A percentile compares a stretch with the other conserved stretches of the same genome.
These are phyloP conservation scores for Candida gigantensis DNA, from an alignment of 1,139 yeast genomes.

Conservation along the genomic window DNA sequence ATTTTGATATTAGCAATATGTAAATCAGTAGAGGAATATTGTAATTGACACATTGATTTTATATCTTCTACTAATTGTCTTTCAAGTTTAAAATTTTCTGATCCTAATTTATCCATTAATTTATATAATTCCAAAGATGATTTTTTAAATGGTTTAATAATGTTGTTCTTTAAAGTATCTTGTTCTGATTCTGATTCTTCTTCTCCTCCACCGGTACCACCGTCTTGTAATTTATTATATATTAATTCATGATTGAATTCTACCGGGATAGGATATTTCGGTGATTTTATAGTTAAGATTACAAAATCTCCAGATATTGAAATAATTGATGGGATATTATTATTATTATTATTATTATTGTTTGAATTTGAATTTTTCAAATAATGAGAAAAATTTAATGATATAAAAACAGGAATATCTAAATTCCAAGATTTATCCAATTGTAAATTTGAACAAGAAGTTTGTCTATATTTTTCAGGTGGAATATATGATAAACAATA, in stretches of 20 bases:
- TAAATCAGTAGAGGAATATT: conserved; percentile 30
- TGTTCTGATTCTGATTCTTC: conserved; percentile 28
- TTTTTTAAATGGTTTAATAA: conserved; percentile 25
- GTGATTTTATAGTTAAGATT: conserved; percentile 35
- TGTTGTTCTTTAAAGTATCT: conserved; percentile 24
- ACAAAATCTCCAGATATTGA: conserved; percentile 31
- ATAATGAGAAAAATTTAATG: no score
- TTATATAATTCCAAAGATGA: conserved; percentile 22
- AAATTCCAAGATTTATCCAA: conserved; percentile 33
- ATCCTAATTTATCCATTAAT: conserved; percentile 24
- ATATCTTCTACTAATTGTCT: conserved; percentile 32
- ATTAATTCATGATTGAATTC: conserved; percentile 44
- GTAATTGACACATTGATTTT: conserved; percentile 27
- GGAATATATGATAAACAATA: conserved; percentile 34
- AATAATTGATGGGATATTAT: conserved; percentile 31
- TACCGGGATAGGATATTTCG: conserved; percentile 35
- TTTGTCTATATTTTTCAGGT: conserved; percentile 26
- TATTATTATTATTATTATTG: conserved; percentile 6
- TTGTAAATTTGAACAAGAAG: conserved; percentile 13
- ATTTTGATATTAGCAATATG: conserved; percentile 18
- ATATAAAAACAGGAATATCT: no score
- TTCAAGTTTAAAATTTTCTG: conserved; percentile 31
- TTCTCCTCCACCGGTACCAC: conserved; percentile 16
- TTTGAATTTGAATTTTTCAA: conserved; percentile 19
- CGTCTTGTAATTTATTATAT: no score